A percentile compares a stretch with the other conserved stretches of the same genome.
Evolutionary conservation across 768 basidiomycete species (phyloP).

Genomic region (Cytidiella melzeri): DNA sequence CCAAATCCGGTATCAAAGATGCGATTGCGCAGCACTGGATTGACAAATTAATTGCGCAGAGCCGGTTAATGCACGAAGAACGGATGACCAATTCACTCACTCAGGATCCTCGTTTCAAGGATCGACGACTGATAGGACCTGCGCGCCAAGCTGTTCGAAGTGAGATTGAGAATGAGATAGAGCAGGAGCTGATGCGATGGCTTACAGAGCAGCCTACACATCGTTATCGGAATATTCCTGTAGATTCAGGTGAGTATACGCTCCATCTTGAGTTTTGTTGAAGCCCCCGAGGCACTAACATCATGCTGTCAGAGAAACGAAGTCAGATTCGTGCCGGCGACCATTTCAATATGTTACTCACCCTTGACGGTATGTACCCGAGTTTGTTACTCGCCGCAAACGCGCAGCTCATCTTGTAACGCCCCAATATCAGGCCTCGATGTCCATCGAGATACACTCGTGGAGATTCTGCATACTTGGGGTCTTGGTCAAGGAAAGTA

Average conservation of each 20-base stretch:
- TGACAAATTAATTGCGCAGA: constrained; percentile 21
- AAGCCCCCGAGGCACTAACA: neutral
- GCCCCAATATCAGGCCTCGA: neutral
- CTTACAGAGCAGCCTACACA: too few relatives aligned
- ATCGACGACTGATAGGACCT: too few relatives aligned
- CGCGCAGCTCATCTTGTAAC: neutral
- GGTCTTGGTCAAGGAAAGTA: neutral
- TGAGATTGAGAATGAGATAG: too few relatives aligned
- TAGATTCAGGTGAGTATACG: too few relatives aligned
- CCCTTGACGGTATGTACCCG: neutral
- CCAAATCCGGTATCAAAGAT: constrained; percentile 34
- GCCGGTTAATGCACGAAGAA: neutral
- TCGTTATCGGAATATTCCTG: too few relatives aligned
- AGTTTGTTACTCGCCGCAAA: neutral
- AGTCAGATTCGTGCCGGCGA: neutral
- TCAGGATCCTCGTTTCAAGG: too few relatives aligned
- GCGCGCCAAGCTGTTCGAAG: too few relatives aligned
- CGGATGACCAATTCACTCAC: too few relatives aligned
- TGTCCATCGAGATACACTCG: neutral
- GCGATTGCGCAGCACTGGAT: constrained; percentile 34
- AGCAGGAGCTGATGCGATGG: constrained; percentile 13
- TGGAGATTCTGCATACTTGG: neutral
- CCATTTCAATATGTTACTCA: too few relatives aligned
- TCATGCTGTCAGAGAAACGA: neutral
- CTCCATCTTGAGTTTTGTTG: neutral